These are phyloP conservation scores for Codiaeum variegatum DNA, from an alignment of 441 rosid species.

Conservation along the genomic window DNA sequence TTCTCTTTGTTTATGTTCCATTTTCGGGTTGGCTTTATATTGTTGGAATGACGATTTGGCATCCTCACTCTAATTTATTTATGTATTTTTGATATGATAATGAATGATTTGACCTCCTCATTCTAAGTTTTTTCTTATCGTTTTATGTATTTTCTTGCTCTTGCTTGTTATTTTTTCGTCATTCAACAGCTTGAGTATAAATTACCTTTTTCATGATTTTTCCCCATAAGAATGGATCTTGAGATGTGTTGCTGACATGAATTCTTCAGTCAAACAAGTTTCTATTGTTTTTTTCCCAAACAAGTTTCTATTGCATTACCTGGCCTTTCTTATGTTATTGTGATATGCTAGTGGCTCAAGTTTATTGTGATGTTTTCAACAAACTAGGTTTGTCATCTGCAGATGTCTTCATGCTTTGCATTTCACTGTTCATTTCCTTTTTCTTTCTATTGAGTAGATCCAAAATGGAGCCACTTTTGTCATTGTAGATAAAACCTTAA, in stretches of 20 bases:
- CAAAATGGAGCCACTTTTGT: constrained; percentile 93
- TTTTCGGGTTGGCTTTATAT: too few species aligned
- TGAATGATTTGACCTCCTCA: too few species aligned
- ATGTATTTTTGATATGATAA: too few species aligned
- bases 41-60: not conserved
- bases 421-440: constrained; percentile 24
- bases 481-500: constrained; percentile 70
- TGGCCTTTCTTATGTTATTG: not conserved
- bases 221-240: not conserved
- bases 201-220: not conserved
- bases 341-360: not conserved
- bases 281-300: not conserved
- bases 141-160: too few species aligned
- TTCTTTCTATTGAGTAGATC: constrained; percentile 52
- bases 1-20: not conserved
- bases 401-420: constrained; percentile 21
- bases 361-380: not conserved
- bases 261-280: not conserved
- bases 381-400: not conserved
- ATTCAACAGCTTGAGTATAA: too few species aligned
- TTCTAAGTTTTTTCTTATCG: too few species aligned
- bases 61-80: not conserved
- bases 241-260: not conserved
- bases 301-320: not conserved
- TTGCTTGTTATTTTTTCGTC: not conserved